phyloP scores from a whole-genome alignment of 1,284 basidiomycete species.

The Schizophyllum amplum region DNA sequence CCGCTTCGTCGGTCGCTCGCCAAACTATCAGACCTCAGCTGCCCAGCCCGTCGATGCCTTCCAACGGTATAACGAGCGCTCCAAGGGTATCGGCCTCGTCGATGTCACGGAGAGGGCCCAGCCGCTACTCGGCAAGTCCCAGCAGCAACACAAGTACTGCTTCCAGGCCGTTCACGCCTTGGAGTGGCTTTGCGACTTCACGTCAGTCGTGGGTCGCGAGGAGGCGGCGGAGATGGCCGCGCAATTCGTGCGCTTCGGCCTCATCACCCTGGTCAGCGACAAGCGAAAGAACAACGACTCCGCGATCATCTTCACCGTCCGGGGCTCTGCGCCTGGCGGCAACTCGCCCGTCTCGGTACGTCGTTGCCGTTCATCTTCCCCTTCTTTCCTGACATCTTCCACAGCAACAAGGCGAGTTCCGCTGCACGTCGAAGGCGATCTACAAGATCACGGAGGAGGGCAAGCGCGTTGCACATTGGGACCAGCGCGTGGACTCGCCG shows the following conservation, averaged over 20 bases:
- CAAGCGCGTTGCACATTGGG: constrained; percentile 78
- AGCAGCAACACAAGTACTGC: constrained; percentile 61
- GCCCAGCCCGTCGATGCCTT: constrained; percentile 53
- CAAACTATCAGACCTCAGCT: constrained; percentile 62
- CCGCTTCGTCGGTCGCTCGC: constrained; percentile 82
- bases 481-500: constrained; percentile 50
- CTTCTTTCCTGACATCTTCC: constrained; percentile 13
- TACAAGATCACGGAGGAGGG: constrained; percentile 95
- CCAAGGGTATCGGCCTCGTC: constrained; percentile 67
- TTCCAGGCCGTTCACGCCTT: constrained; percentile 84
- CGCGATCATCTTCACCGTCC: constrained; percentile 83
- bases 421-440: constrained; percentile 89
- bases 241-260: constrained; percentile 94
- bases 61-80: constrained; percentile 70
- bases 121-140: constrained; percentile 40
- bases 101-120: constrained; percentile 59
- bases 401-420: constrained; percentile 88
- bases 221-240: constrained; percentile 97
- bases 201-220: constrained; percentile 91
- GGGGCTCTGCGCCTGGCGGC: constrained; percentile 67
- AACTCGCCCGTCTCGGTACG: constrained; percentile 68
- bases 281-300: constrained; percentile 85
- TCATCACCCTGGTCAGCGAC: constrained; percentile 82
- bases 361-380: constrained; percentile 14
- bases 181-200: constrained; percentile 97